Conservation (phyloP, 768 basidiomycete species). For the Holtermannia corniformis region DNA sequence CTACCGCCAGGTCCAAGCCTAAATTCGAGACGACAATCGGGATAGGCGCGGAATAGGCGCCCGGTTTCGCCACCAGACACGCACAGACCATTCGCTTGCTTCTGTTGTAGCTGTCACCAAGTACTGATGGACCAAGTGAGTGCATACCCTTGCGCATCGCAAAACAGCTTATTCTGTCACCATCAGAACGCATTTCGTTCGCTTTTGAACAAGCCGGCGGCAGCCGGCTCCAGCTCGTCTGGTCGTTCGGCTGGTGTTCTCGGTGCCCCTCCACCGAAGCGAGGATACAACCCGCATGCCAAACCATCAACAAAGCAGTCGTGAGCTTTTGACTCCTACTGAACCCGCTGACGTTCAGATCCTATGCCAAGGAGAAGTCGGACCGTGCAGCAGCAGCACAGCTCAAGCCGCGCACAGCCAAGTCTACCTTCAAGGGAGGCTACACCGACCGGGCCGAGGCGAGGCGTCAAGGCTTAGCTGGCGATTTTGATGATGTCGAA, state of each 20-base stretch:
- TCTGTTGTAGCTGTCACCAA: no score
- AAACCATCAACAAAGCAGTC: slow-evolving; percentile 4
- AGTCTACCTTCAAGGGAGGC: slow-evolving; percentile 22
- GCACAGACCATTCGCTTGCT: no score
- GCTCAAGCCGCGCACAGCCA: slow-evolving; percentile 27
- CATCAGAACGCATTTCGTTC: slow-evolving; percentile 23
- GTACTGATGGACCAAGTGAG: no score
- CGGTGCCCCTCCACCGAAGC: slow-evolving; percentile 17
- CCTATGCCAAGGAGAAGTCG: slow-evolving; percentile 10
- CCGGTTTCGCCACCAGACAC: no score
- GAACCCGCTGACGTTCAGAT: slow-evolving; percentile 4
- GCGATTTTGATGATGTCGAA: slow-evolving; percentile 54
- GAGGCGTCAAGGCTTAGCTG: slow-evolving; percentile 33
- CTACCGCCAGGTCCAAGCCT: no score
- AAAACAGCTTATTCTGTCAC: no score
- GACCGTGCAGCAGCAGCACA: slow-evolving; percentile 7
- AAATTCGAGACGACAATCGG: no score
- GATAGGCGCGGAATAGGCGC: no score
- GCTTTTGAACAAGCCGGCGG: slow-evolving; percentile 5
- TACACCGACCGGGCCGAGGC: slow-evolving; percentile 41
- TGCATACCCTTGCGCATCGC: no score
- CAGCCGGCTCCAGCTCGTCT: slow-evolving; percentile 6
- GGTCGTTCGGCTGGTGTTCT: slow-evolving; percentile 17
- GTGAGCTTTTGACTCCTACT: not conserved
- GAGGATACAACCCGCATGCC: slow-evolving; percentile 16